These are phyloP conservation scores for Xylaria curta DNA, from an alignment of 495 filamentous ascomycete species.

Conservation along the genomic window DNA sequence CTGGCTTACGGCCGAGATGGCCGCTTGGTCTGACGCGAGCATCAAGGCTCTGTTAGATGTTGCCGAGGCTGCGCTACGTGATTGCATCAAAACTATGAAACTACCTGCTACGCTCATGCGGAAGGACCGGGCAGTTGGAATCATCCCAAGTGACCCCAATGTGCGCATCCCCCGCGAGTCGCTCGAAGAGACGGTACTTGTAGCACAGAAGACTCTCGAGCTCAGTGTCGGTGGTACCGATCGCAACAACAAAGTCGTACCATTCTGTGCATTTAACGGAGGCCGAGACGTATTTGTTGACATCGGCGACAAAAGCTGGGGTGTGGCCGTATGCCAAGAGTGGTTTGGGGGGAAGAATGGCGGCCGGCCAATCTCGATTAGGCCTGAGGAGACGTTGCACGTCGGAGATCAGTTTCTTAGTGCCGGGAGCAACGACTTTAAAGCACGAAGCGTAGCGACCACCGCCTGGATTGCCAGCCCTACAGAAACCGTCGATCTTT, in stretches of 20 bases:
- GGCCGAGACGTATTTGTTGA: constrained; percentile 98
- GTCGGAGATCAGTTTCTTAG: constrained; percentile 96
- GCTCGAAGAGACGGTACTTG: constrained; percentile 93
- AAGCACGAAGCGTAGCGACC: constrained; percentile 71
- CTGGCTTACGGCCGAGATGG: constrained; percentile 91
- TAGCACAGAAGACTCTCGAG: constrained; percentile 90
- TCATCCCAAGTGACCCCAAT: constrained; percentile 66
- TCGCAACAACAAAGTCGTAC: constrained; percentile 60
- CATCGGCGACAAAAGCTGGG: constrained; percentile 97
- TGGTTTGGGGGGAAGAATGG: constrained; percentile 76
- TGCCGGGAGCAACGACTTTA: constrained; percentile 96
- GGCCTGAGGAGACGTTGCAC: constrained; percentile 70
- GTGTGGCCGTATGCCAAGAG: constrained; percentile 88
- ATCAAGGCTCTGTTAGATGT: constrained; percentile 82
- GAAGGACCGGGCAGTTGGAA: constrained; percentile 93
- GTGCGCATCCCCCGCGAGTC: constrained; percentile 82
- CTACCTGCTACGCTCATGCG: constrained; percentile 79
- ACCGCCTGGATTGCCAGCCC: constrained; percentile 93
- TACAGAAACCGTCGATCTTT: constrained; percentile 81
- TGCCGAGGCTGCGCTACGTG: constrained; percentile 79
- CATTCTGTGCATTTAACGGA: constrained; percentile 98
- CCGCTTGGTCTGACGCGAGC: constrained; percentile 77
- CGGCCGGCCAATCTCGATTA: constrained; percentile 40
- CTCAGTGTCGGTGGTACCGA: constrained; percentile 60
- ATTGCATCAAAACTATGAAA: constrained; percentile 77